These are phyloP conservation scores for Ceratocystis albifundus DNA, from an alignment of 2,329 filamentous ascomycete species.

Conservation along the genomic window DNA sequence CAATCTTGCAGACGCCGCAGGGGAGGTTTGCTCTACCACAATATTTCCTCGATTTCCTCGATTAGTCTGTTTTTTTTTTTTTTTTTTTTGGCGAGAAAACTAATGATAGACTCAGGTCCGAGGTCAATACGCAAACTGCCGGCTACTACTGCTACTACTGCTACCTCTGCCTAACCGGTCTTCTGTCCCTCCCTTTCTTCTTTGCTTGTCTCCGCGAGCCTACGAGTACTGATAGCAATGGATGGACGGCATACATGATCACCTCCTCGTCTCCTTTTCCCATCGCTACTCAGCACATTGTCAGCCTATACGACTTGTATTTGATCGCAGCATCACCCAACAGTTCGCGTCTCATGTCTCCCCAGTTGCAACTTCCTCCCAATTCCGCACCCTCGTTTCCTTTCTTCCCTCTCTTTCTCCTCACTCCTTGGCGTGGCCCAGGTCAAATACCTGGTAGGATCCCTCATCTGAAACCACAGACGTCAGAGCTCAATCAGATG, in stretches of 20 bases:
- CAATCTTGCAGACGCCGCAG: no score
- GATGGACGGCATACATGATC: not conserved
- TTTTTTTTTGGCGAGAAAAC: not conserved
- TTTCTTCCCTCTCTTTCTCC: not conserved
- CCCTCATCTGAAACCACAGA: conserved; percentile 1
- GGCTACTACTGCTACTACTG: not conserved
- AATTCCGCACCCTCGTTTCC: not conserved
- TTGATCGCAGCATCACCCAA: not conserved
- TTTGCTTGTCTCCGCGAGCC: no score
- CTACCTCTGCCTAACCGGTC: not conserved
- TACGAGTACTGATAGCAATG: no score
- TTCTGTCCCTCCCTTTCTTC: not conserved
- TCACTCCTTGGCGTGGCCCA: not conserved
- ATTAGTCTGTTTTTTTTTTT: not conserved
- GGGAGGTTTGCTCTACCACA: no score
- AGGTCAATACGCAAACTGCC: not conserved
- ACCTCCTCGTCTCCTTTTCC: not conserved
- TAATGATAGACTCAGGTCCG: not conserved
- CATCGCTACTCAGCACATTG: not conserved
- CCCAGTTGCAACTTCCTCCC: not conserved
- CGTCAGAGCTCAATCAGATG: conserved; percentile 9
- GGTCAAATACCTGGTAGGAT: not conserved
- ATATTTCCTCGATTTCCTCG: not conserved
- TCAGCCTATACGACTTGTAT: not conserved
- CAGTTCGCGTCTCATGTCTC: not conserved